Conservation (phyloP, 2,329 filamentous ascomycete species). For the Epichloe aotearoae region DNA sequence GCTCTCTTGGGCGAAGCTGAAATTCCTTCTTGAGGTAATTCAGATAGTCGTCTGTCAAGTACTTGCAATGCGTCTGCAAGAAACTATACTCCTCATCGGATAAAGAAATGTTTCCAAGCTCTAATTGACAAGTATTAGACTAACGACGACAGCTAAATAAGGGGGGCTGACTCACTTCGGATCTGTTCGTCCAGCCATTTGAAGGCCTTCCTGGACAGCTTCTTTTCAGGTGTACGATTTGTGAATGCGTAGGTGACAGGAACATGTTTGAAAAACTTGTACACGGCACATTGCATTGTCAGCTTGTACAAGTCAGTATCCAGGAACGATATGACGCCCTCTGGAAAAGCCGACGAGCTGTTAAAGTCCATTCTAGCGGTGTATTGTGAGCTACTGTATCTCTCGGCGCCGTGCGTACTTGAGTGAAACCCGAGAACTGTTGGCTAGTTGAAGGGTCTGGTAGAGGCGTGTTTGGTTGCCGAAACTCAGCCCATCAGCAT, state of each 20-base stretch:
- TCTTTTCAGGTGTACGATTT: slow-evolving; percentile 90
- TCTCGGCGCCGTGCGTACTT: too few relatives aligned
- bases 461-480: not conserved
- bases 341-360: slow-evolving; percentile 52
- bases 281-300: slow-evolving; percentile 95
- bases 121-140: slow-evolving; percentile 26
- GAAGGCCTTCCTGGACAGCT: slow-evolving; percentile 70
- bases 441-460: too few relatives aligned
- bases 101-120: slow-evolving; percentile 70
- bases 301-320: slow-evolving; percentile 87
- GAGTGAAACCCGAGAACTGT: too few relatives aligned
- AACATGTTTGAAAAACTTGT: slow-evolving; percentile 77
- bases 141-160: not conserved
- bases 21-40: slow-evolving; percentile 70
- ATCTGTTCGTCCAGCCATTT: slow-evolving; percentile 78
- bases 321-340: slow-evolving; percentile 70
- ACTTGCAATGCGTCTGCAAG: slow-evolving; percentile 65
- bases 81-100: slow-evolving; percentile 69
- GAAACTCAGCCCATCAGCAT: not conserved
- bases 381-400: too few relatives aligned
- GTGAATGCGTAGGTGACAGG: slow-evolving; percentile 88
- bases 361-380: slow-evolving; percentile 46
- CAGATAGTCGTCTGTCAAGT: slow-evolving; percentile 67
- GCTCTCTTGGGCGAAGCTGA: slow-evolving; percentile 65
- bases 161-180: slow-evolving; percentile 41